Base-by-base conservation (phyloP, 2,329 filamentous ascomycete genomes). In the Monosporascus sp. region DNA sequence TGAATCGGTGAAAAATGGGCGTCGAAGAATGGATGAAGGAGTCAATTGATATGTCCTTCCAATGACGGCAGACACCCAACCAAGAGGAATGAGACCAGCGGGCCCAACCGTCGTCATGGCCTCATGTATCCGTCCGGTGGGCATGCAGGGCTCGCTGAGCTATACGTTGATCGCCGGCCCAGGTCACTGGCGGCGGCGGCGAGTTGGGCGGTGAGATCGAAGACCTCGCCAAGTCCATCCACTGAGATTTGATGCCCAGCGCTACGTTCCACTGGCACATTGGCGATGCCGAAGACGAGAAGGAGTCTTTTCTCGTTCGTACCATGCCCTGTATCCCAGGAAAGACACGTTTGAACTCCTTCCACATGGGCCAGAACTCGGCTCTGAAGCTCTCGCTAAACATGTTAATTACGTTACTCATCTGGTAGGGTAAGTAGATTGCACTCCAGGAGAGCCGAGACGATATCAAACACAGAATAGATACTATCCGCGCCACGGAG, bases 141-240 rank as follows among this genome's bases (percentile, higher is more conserved):
- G 17, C 19, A 51, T 51, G 49, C 40, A 51, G 22, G 49, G 49
- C 19, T 45, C 40, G 6, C 22, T 45, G 16, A 51, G 49, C 40
- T 37, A 51, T 3, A 37, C 37, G 22, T 31, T 14, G 27, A 14
- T 31, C 27, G 49, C 45, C n/a, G 34, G 1, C 11, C 36, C 19
- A 8, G 40, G 16, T 17, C 7, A 4, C 49, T 17, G 11, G 40
- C 34, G 26, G 11, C 3, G 8, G 8, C 8, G 3, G 27, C 1
- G 45, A 44, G 22, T 26, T 51, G 9, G 49, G 3, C 3, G 22
- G 26, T 6, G 19, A 51, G n/a, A 36, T 51, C 22, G 38, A 34
- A 14, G 45, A 46, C 20, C 40, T 46, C 3, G 37, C 49, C 14
- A 31, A 11, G 24, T 16, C 20, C 19, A 45, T 46, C 16, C 49